Evolutionary conservation across 352 stramenopile genomes (phyloP).

Genomic region (Globisporangium heterothallicum): DNA sequence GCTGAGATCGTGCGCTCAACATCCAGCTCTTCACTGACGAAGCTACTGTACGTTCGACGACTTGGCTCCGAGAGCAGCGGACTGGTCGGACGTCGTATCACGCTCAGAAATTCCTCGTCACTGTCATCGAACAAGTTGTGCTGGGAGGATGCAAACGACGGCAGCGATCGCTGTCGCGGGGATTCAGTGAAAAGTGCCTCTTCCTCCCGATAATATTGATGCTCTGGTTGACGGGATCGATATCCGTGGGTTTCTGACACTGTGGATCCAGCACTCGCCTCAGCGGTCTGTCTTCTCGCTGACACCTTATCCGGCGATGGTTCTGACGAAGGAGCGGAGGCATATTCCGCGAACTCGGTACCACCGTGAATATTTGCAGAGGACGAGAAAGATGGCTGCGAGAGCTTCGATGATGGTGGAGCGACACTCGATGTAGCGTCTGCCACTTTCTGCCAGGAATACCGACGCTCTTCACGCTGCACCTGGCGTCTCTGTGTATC

Average conservation of each 20-base stretch:
- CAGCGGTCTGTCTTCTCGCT: neutral
- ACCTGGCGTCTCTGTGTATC: slow-evolving; percentile 8
- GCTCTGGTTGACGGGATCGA: neutral
- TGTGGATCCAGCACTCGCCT: neutral
- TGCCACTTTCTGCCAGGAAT: slow-evolving; percentile 10
- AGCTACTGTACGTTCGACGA: neutral
- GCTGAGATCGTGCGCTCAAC: slow-evolving; percentile 14
- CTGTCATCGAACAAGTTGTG: slow-evolving; percentile 14
- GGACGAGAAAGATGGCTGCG: neutral
- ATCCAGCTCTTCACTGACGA: slow-evolving; percentile 11
- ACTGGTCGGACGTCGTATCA: slow-evolving; percentile 7
- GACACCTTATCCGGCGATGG: no score
- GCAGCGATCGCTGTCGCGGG: slow-evolving; percentile 8
- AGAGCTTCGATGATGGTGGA: neutral
- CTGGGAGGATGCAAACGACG: slow-evolving; percentile 1
- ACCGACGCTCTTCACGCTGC: slow-evolving; percentile 5
- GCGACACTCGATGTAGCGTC: neutral
- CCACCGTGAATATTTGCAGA: no score
- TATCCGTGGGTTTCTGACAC: neutral
- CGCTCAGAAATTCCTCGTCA: slow-evolving; percentile 14
- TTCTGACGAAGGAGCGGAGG: no score
- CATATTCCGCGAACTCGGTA: no score
- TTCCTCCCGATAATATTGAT: neutral
- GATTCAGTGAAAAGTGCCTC: neutral
- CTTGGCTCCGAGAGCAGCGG: slow-evolving; percentile 1